These are phyloP conservation scores for Blastobotrys petasosporus DNA, from an alignment of 1,139 yeast genomes.

Conservation along the genomic window DNA sequence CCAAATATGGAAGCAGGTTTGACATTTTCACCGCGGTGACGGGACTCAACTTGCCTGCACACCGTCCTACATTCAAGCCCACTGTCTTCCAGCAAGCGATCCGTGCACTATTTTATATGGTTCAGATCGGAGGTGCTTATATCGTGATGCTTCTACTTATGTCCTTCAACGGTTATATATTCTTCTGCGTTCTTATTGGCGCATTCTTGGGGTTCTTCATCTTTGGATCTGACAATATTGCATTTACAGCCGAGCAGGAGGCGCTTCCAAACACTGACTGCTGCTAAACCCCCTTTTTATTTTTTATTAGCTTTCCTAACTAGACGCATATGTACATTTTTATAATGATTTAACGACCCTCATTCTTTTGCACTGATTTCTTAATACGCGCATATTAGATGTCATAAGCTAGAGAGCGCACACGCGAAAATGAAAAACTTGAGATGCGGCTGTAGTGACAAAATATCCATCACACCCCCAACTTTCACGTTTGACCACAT, in stretches of 20 bases:
- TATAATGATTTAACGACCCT: background rate
- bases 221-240: slow-evolving; percentile 27
- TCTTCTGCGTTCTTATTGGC: slow-evolving; percentile 57
- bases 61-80: slow-evolving; percentile 28
- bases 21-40: background rate
- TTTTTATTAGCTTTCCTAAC: background rate
- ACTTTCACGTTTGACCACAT: too few species aligned
- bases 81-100: slow-evolving; percentile 44
- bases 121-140: slow-evolving; percentile 60
- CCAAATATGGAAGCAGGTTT: too few species aligned
- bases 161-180: slow-evolving; percentile 67
- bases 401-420: too few species aligned
- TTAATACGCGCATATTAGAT: too few species aligned
- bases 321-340: background rate
- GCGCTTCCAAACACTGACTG: background rate
- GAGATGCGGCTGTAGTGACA: too few species aligned
- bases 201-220: slow-evolving; percentile 52
- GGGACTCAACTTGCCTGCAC: background rate
- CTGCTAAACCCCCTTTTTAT: background rate
- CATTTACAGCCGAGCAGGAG: too few species aligned
- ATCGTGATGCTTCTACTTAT: slow-evolving; percentile 64
- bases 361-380: too few species aligned
- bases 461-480: too few species aligned
- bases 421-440: too few species aligned
- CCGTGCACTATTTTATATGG: slow-evolving; percentile 44